Conservation (phyloP, 176 grass and related monocot genomes). For the Phragmites australis region DNA sequence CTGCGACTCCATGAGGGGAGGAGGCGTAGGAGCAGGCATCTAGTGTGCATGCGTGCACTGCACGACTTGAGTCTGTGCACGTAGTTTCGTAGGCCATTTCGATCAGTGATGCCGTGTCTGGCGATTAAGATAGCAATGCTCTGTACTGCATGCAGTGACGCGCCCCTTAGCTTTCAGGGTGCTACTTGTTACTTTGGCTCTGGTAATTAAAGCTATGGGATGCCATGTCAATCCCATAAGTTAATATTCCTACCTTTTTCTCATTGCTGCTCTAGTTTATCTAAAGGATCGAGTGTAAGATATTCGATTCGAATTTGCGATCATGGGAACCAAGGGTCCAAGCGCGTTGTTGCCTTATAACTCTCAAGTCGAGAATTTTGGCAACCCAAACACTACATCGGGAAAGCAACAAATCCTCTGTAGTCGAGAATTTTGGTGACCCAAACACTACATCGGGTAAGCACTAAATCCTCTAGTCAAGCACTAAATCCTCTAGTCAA, state of each 20-base stretch:
- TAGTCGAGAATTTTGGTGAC: no score
- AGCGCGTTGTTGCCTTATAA: no score
- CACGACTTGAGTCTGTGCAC: not conserved
- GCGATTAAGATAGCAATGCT: not conserved
- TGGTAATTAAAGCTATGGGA: not conserved
- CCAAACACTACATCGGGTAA: no score
- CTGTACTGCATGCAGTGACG: not conserved
- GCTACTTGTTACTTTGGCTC: not conserved
- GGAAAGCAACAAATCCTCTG: no score
- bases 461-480: no score
- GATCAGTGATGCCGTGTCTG: not conserved
- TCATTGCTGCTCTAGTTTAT: not conserved
- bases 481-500: no score
- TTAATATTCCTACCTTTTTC: not conserved
- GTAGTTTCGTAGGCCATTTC: not conserved
- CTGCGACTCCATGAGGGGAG: slow-evolving; percentile 40
- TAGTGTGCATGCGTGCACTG: not conserved
- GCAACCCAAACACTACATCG: no score
- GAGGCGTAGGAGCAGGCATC: slow-evolving; percentile 34
- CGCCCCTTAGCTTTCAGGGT: slow-evolving; percentile 3
- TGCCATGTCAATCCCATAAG: not conserved
- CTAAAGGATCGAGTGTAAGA: not conserved
- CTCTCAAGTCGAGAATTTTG: no score
- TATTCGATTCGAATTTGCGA: not conserved
- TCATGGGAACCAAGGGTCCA: not conserved